Evolutionary conservation across 1,284 basidiomycete genomes (phyloP).

Genomic region (Microbotryum intermedium): DNA sequence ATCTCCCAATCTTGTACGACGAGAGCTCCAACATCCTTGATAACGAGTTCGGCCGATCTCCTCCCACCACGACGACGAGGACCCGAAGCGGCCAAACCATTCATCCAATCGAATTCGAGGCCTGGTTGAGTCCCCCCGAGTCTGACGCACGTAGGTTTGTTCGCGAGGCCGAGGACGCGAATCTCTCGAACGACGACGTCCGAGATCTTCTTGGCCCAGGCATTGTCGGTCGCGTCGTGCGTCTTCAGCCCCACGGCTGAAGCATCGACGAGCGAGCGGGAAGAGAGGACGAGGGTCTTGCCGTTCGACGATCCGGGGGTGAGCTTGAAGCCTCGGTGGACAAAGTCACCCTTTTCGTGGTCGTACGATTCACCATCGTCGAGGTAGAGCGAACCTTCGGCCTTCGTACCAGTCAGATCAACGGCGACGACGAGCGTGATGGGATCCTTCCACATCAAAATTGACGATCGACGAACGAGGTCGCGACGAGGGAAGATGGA

Average conservation of each 20-base stretch:
- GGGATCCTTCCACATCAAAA: constrained; percentile 83
- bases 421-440: constrained; percentile 84
- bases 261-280: constrained; percentile 49
- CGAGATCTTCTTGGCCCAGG: constrained; percentile 56
- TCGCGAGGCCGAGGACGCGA: constrained; percentile 62
- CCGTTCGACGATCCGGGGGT: constrained; percentile 37
- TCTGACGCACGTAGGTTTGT: constrained; percentile 46
- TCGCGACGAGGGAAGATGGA: constrained; percentile 80
- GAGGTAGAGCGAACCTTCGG: constrained; percentile 79
- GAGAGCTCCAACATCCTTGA: constrained; percentile 24
- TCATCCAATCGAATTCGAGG: constrained; percentile 32
- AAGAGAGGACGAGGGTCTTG: constrained; percentile 49
- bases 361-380: constrained; percentile 87
- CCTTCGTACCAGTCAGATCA: constrained; percentile 51
- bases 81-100: constrained; percentile 28
- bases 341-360: constrained; percentile 66
- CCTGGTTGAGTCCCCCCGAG: constrained; percentile 16
- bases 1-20: constrained; percentile 30
- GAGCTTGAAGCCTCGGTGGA: constrained; percentile 71
- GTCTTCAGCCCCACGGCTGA: constrained; percentile 36
- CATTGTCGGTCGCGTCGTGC: constrained; percentile 47
- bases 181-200: constrained; percentile 71
- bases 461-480: constrained; percentile 73
- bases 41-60: constrained; percentile 15
- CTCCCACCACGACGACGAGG: constrained; percentile 22